Conservation (phyloP, 148 eudicot species). For the Arbutus unedo region DNA sequence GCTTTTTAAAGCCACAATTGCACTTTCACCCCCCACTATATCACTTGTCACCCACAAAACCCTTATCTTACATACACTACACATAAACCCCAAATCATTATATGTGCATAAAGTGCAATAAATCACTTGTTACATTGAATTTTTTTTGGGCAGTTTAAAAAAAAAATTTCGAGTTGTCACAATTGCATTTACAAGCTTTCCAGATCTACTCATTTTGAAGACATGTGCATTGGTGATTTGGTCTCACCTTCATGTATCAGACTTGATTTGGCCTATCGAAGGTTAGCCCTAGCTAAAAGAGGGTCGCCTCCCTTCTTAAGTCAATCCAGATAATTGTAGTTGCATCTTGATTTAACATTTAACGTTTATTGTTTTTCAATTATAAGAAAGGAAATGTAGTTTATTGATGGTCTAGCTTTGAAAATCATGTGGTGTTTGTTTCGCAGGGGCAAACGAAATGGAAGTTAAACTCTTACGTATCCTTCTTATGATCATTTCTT, state of each 20-base stretch:
- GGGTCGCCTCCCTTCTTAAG: background rate
- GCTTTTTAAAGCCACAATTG: too few species aligned
- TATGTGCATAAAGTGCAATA: too few species aligned
- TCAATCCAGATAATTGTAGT: background rate
- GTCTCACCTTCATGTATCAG: background rate
- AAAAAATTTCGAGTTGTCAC: too few species aligned
- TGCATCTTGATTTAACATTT: background rate
- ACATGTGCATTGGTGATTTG: background rate
- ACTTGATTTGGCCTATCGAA: background rate
- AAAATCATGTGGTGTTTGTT: background rate
- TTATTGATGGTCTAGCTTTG: background rate
- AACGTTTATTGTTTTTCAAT: background rate
- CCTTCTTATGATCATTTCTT: slow-evolving; percentile 25
- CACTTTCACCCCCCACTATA: too few species aligned
- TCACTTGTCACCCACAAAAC: too few species aligned
- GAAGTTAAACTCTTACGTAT: slow-evolving; percentile 72
- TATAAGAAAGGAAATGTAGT: background rate
- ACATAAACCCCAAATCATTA: too few species aligned
- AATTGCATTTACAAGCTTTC: background rate
- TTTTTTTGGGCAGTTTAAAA: too few species aligned
- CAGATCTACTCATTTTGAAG: background rate
- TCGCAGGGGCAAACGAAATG: slow-evolving; percentile 44
- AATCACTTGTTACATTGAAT: too few species aligned
- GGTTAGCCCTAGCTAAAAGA: background rate
- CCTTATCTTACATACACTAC: too few species aligned